These are phyloP conservation scores for Barnettozyma salicaria DNA, from an alignment of 805 yeast species.

Conservation along the genomic window DNA sequence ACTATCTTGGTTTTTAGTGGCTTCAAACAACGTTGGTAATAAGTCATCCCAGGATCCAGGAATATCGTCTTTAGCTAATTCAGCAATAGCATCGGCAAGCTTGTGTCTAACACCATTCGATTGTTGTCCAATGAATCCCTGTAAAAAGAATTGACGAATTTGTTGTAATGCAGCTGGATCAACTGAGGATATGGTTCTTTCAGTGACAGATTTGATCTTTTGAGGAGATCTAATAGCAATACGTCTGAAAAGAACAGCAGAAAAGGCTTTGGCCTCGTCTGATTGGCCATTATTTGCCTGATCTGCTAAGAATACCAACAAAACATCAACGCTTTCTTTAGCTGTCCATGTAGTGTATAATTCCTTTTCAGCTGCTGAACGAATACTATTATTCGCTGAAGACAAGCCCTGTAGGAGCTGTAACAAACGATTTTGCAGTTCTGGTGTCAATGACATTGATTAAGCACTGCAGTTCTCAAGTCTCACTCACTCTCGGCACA, in stretches of 20 bases:
- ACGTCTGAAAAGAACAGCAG: constrained; percentile 87
- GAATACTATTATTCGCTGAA: constrained; percentile 68
- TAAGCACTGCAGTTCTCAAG: not conserved
- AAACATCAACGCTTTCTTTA: constrained; percentile 56
- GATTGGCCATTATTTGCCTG: constrained; percentile 62
- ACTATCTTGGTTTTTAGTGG: constrained; percentile 49
- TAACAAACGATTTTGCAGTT: constrained; percentile 47
- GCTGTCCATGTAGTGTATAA: constrained; percentile 75
- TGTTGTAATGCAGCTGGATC: constrained; percentile 51
- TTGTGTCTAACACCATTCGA: constrained; percentile 82
- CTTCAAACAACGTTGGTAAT: constrained; percentile 66
- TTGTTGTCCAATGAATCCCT: constrained; percentile 67
- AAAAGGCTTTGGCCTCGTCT: constrained; percentile 57
- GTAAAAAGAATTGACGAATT: constrained; percentile 59
- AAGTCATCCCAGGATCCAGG: constrained; percentile 71
- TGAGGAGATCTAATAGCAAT: constrained; percentile 77
- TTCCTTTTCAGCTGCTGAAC: constrained; percentile 72
- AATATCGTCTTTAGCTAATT: constrained; percentile 68
- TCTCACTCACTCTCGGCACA: not conserved
- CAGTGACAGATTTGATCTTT: constrained; percentile 55
- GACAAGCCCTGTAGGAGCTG: constrained; percentile 62
- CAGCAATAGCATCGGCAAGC: constrained; percentile 90
- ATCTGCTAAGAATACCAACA: constrained; percentile 75
- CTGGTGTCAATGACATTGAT: constrained; percentile 50
- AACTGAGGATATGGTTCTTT: constrained; percentile 71